These are phyloP conservation scores for Diaporthe sp. DNA, from an alignment of 2,329 filamentous ascomycete genomes.

Conservation along the genomic window DNA sequence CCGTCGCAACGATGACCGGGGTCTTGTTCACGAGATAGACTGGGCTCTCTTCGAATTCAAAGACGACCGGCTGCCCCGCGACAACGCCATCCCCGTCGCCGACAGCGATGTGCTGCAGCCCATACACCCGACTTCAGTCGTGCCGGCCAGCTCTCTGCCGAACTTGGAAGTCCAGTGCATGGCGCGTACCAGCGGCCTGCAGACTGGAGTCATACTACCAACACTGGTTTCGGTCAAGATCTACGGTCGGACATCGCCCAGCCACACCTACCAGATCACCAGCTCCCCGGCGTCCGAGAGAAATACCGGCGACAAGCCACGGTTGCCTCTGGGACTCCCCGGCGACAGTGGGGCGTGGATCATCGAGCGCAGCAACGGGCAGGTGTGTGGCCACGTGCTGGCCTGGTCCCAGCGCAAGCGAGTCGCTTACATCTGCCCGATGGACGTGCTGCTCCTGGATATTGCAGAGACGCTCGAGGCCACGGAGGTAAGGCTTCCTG, in stretches of 20 bases:
- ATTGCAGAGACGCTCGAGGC: conserved; percentile 85
- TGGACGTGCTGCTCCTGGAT: conserved; percentile 90
- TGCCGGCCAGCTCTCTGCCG: conserved; percentile 72
- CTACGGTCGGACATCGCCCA: conserved; percentile 84
- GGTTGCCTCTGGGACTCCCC: conserved; percentile 73
- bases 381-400: conserved; percentile 89
- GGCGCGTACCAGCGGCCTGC: conserved; percentile 87
- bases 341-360: conserved; percentile 97
- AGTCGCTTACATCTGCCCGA: conserved; percentile 93
- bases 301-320: conserved; percentile 31
- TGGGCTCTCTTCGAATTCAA: conserved; percentile 92
- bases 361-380: conserved; percentile 82
- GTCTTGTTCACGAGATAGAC: conserved; percentile 90
- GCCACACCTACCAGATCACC: conserved; percentile 75
- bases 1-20: conserved; percentile 76
- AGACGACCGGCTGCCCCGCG: conserved; percentile 76
- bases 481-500: conserved; percentile 77
- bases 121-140: conserved; percentile 70
- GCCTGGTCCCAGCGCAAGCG: conserved; percentile 87
- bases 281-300: conserved; percentile 51
- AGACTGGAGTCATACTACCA: conserved; percentile 82
- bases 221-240: conserved; percentile 89
- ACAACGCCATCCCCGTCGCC: conserved; percentile 74
- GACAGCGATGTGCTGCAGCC: conserved; percentile 49
- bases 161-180: conserved; percentile 88